These are phyloP conservation scores for Tricholoma terreum DNA, from an alignment of 768 basidiomycete species.

Conservation along the genomic window DNA sequence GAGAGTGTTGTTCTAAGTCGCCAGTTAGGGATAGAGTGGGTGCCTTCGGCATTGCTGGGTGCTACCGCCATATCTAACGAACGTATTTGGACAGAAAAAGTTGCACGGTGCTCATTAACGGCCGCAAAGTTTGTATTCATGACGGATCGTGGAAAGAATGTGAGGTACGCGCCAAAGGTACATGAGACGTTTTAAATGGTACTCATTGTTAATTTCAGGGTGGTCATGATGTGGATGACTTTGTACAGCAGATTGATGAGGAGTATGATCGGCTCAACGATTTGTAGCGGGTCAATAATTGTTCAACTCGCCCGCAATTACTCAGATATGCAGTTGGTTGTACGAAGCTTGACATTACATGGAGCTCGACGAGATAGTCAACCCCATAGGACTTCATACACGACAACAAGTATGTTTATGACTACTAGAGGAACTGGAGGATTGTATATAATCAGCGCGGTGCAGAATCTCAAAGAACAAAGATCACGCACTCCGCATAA, in stretches of 20 bases:
- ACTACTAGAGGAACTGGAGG: conserved; percentile 85
- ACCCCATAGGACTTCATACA: conserved; percentile 78
- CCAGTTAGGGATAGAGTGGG: conserved; percentile 55
- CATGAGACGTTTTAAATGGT: conserved; percentile 2
- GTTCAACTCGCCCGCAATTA: no score
- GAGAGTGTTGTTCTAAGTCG: conserved; percentile 50
- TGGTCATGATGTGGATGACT: conserved; percentile 73
- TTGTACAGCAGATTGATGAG: conserved; percentile 71
- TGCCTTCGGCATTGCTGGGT: background rate
- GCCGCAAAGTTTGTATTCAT: conserved; percentile 64
- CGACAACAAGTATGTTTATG: conserved; percentile 81
- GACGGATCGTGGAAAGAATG: conserved; percentile 80
- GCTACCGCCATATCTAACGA: background rate
- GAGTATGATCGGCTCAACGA: conserved; percentile 68
- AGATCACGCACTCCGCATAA: conserved; percentile 87
- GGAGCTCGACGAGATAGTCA: conserved; percentile 18
- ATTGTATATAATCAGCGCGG: conserved; percentile 3
- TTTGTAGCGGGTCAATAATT: background rate
- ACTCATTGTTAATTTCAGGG: conserved; percentile 53
- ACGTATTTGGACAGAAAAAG: conserved; percentile 55
- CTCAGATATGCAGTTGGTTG: background rate
- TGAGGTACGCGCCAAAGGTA: conserved; percentile 44
- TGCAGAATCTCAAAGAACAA: conserved; percentile 1
- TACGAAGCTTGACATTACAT: background rate
- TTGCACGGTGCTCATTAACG: conserved; percentile 82